phyloP scores from a whole-genome alignment of 495 filamentous ascomycete genomes.

The Antarctomyces pellizariae region DNA sequence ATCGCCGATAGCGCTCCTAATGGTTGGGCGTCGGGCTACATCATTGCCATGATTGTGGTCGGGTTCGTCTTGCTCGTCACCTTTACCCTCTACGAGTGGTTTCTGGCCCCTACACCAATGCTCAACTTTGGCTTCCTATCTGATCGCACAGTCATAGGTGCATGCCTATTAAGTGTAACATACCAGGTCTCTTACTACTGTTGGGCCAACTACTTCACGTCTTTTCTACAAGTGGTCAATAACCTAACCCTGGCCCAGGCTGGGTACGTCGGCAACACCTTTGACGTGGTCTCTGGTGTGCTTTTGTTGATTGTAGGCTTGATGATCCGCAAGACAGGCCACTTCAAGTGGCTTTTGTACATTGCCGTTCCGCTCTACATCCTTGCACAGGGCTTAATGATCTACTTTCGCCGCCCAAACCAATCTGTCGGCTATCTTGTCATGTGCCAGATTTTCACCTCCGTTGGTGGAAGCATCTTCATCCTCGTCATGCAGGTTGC shows the following conservation, averaged over 20 bases:
- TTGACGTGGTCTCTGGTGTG: slow-evolving; percentile 41
- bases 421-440: slow-evolving; percentile 33
- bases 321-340: slow-evolving; percentile 24
- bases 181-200: slow-evolving; percentile 29
- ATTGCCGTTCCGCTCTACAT: slow-evolving; percentile 33
- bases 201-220: slow-evolving; percentile 39
- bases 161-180: slow-evolving; percentile 29
- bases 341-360: slow-evolving; percentile 26
- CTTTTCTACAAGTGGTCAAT: slow-evolving; percentile 43
- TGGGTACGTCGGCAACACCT: slow-evolving; percentile 38
- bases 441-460: slow-evolving; percentile 45
- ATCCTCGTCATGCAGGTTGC: slow-evolving; percentile 31
- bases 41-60: slow-evolving; percentile 33
- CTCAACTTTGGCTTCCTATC: slow-evolving; percentile 34
- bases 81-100: slow-evolving; percentile 37
- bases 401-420: slow-evolving; percentile 33
- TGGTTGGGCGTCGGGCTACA: slow-evolving; percentile 24
- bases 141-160: slow-evolving; percentile 40
- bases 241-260: no score
- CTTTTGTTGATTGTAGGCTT: slow-evolving; percentile 31
- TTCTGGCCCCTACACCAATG: slow-evolving; percentile 29
- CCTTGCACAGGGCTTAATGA: slow-evolving; percentile 40
- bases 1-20: slow-evolving; percentile 21
- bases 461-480: slow-evolving; percentile 35
- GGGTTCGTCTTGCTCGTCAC: slow-evolving; percentile 29